A percentile compares a stretch with the other conserved stretches of the same genome.
Evolutionary conservation across 2,329 filamentous ascomycete species (phyloP).

Genomic region (Penicillium sp.): DNA sequence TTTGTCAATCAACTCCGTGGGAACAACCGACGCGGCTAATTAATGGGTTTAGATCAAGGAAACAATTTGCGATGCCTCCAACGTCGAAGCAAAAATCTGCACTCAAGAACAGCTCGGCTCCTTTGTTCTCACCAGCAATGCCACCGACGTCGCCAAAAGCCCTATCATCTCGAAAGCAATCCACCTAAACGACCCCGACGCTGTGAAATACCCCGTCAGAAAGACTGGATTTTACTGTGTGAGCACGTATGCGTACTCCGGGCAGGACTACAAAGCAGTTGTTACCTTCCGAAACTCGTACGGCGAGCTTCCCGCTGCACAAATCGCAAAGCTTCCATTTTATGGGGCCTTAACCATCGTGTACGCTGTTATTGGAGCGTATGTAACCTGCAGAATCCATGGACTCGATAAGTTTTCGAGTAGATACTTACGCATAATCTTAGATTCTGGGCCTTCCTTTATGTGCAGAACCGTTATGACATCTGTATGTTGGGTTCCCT

Average conservation of each 20-base stretch:
- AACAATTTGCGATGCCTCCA: constrained; percentile 74
- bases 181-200: constrained; percentile 70
- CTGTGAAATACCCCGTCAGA: constrained; percentile 77
- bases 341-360: constrained; percentile 93
- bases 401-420: background rate
- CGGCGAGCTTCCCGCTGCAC: constrained; percentile 89
- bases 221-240: constrained; percentile 98
- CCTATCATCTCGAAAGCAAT: constrained; percentile 77
- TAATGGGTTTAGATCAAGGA: constrained; percentile 50
- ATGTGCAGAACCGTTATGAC: constrained; percentile 89
- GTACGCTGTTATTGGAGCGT: constrained; percentile 80
- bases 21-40: constrained; percentile 31
- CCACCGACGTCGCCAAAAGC: constrained; percentile 67
- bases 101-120: constrained; percentile 74
- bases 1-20: background rate
- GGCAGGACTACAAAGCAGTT: constrained; percentile 71
- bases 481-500: constrained; percentile 60
- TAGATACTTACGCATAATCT: constrained; percentile 22
- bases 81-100: constrained; percentile 69
- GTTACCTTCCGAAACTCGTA: constrained; percentile 95
- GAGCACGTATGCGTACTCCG: constrained; percentile 69
- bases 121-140: constrained; percentile 78
- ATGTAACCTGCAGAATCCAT: constrained; percentile 34
- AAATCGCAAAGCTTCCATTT: constrained; percentile 96
- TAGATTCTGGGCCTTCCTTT: constrained; percentile 89